Percentiles rank a stretch among this genome's conserved stretches.
phyloP scores from a whole-genome alignment of 306 rosid genomes.

The Senna tora region DNA sequence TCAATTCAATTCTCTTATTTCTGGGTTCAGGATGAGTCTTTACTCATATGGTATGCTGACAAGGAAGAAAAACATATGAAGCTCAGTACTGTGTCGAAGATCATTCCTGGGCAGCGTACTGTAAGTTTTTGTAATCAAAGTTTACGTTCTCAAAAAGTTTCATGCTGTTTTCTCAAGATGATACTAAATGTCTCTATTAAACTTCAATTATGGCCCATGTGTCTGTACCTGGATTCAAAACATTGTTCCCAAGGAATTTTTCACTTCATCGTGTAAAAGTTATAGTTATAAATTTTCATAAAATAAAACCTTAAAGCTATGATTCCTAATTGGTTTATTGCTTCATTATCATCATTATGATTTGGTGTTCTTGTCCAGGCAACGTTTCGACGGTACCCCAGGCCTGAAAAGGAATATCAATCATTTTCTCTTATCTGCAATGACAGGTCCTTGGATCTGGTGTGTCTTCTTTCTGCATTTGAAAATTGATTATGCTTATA shows the following conservation, averaged over 20 bases:
- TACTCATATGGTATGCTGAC: constrained; percentile 86
- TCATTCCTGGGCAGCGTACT: constrained; percentile 96
- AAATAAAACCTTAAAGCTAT: too few species aligned
- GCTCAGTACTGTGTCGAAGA: constrained; percentile 72
- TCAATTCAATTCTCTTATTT: constrained; percentile 34
- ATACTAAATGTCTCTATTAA: too few species aligned
- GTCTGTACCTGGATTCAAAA: too few species aligned
- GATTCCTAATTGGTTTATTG: too few species aligned
- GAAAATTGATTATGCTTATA: constrained; percentile 19
- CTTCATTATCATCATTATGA: constrained; percentile 39
- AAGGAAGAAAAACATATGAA: constrained; percentile 81
- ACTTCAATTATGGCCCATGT: too few species aligned
- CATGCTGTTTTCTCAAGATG: not conserved
- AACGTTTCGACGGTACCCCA: constrained; percentile 88
- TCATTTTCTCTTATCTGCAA: constrained; percentile 84
- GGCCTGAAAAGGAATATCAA: constrained; percentile 96
- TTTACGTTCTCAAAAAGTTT: not conserved
- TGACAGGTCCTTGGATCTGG: constrained; percentile 95
- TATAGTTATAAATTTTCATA: too few species aligned
- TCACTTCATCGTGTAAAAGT: too few species aligned
- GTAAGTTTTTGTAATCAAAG: constrained; percentile 60
- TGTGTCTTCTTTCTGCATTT: constrained; percentile 51
- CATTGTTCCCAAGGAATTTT: too few species aligned
- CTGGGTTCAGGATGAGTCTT: constrained; percentile 75
- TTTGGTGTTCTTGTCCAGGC: constrained; percentile 61